Evolutionary conservation across 106 monocot species (phyloP).

Genomic region (Apostasia ramifera): DNA sequence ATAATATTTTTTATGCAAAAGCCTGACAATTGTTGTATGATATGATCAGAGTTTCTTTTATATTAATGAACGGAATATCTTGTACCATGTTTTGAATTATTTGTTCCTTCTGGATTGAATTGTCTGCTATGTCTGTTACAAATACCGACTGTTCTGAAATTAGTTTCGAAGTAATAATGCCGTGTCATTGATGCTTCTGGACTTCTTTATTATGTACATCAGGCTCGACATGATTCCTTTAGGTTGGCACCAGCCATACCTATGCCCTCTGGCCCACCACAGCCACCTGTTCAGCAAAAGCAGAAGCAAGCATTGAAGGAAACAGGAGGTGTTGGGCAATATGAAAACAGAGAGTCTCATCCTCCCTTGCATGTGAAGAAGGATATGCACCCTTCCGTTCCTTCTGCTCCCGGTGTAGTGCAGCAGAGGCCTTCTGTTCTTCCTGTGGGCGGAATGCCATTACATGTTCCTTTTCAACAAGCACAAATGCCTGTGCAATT

Average conservation of each 20-base stretch:
- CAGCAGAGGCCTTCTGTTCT: slow-evolving; percentile 27
- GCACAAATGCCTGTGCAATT: slow-evolving; percentile 54
- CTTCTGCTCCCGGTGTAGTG: slow-evolving; percentile 10
- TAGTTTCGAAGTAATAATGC: background rate
- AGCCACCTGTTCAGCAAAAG: slow-evolving; percentile 9
- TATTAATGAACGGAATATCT: no score
- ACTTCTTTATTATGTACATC: background rate
- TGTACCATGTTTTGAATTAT: no score
- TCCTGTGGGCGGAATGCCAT: slow-evolving; percentile 35
- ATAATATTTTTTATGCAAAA: no score
- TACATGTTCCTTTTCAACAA: slow-evolving; percentile 50
- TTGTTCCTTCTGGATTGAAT: no score
- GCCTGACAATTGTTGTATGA: no score
- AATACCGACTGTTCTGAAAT: background rate
- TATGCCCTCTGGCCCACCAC: slow-evolving; percentile 14
- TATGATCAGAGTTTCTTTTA: no score
- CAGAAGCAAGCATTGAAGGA: slow-evolving; percentile 26
- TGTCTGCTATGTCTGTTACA: no score
- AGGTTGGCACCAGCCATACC: slow-evolving; percentile 17
- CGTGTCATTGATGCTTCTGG: slow-evolving; percentile 4
- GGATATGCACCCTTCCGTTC: slow-evolving; percentile 20
- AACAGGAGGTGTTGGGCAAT: slow-evolving; percentile 16
- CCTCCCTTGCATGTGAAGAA: slow-evolving; percentile 32
- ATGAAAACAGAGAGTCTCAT: slow-evolving; percentile 15
- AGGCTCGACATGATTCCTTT: slow-evolving; percentile 34